Evolutionary conservation across 2,329 filamentous ascomycete species (phyloP).

Genomic region (Pseudogymnoascus sp.): DNA sequence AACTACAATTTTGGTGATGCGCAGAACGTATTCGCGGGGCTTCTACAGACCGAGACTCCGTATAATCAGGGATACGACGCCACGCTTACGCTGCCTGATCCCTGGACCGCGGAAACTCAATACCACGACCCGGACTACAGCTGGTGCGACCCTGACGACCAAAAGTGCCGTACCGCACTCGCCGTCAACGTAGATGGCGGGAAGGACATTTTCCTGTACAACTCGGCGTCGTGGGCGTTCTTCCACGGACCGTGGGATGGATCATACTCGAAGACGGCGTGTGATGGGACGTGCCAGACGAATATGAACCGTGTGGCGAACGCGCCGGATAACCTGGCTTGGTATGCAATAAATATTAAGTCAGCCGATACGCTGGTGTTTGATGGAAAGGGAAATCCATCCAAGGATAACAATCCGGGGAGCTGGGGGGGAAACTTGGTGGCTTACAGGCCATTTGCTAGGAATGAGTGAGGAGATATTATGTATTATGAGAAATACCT

Average conservation of each 20-base stretch:
- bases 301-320: slow-evolving; percentile 5
- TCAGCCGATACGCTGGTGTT: not conserved
- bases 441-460: not conserved
- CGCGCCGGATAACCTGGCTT: not conserved
- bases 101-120: slow-evolving; percentile 29
- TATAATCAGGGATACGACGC: slow-evolving; percentile 52
- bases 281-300: slow-evolving; percentile 11
- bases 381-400: not conserved
- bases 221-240: slow-evolving; percentile 31
- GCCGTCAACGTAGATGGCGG: slow-evolving; percentile 20
- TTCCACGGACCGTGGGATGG: slow-evolving; percentile 23
- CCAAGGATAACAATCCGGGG: slow-evolving; percentile 2
- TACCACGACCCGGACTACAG: slow-evolving; percentile 28
- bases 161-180: slow-evolving; percentile 26
- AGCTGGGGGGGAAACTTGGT: not conserved
- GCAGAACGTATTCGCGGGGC: slow-evolving; percentile 54
- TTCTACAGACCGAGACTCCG: slow-evolving; percentile 63
- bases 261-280: not conserved
- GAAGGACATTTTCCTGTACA: slow-evolving; percentile 28
- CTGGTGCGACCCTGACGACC: slow-evolving; percentile 24
- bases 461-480: not conserved
- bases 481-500: not conserved
- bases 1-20: slow-evolving; percentile 47
- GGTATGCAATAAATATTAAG: slow-evolving; percentile 14
- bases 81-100: slow-evolving; percentile 31